Conservation (phyloP, 169 alveolate genomes). For the Haemoproteus tartakovskyi region DNA sequence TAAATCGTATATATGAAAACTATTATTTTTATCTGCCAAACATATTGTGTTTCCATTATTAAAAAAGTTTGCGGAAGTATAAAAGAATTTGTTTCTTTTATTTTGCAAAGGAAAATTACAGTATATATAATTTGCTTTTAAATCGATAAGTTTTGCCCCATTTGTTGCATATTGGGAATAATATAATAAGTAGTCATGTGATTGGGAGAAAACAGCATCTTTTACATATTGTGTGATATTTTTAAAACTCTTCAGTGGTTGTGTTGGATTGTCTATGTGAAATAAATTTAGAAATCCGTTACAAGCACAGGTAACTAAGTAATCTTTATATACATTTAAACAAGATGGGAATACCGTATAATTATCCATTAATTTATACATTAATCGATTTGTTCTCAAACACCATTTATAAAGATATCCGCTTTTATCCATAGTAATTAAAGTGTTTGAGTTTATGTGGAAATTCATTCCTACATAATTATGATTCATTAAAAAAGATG, state of each 20-base stretch:
- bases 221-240: constrained; percentile 22
- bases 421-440: constrained; percentile 42
- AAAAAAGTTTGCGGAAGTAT: constrained; percentile 50
- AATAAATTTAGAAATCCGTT: constrained; percentile 54
- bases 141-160: constrained; percentile 24
- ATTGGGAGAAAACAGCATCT: constrained; percentile 16
- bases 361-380: constrained; percentile 26
- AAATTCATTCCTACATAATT: constrained; percentile 57
- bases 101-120: constrained; percentile 58
- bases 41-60: constrained; percentile 52
- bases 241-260: constrained; percentile 48
- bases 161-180: constrained; percentile 18
- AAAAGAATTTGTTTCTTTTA: neutral
- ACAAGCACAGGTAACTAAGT: constrained; percentile 23
- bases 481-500: constrained; percentile 20
- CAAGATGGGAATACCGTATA: constrained; percentile 53
- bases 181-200: constrained; percentile 31
- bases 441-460: constrained; percentile 30
- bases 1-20: constrained; percentile 45
- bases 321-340: constrained; percentile 17
- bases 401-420: constrained; percentile 65
- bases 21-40: constrained; percentile 13
- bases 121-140: constrained; percentile 35
- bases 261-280: constrained; percentile 14
- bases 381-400: constrained; percentile 42